Percentiles rank a stretch among this genome's conserved stretches.
These are phyloP conservation scores for Diaporthe amygdali DNA, from an alignment of 2,329 filamentous ascomycete species.

Conservation along the genomic window DNA sequence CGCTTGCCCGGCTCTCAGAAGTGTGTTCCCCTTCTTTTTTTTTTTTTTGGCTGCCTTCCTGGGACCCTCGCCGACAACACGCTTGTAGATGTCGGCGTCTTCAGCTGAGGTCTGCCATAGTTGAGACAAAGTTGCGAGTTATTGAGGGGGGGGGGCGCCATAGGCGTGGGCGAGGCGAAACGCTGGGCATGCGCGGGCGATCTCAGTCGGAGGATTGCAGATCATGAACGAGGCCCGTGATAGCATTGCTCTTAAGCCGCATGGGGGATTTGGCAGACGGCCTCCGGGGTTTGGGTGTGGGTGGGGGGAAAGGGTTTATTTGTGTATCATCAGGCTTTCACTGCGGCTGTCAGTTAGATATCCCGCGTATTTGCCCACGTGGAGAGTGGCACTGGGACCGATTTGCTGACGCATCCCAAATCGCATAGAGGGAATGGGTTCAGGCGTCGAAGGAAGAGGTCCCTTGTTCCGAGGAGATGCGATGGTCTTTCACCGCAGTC, in stretches of 20 bases:
- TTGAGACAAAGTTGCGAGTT: background rate
- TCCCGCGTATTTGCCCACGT: background rate
- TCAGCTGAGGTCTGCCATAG: too few species aligned
- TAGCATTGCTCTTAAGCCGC: slow-evolving; percentile 9
- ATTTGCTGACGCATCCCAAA: background rate
- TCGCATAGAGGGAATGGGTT: too few species aligned
- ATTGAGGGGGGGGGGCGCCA: too few species aligned
- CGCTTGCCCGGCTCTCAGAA: background rate
- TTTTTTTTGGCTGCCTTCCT: background rate
- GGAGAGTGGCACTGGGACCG: background rate
- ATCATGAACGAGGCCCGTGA: background rate
- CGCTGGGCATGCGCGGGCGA: background rate
- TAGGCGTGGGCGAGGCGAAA: background rate
- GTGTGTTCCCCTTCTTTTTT: background rate
- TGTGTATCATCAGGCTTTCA: background rate
- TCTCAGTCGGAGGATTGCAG: background rate
- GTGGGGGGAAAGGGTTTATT: background rate
- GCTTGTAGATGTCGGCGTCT: background rate
- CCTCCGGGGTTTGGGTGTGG: background rate
- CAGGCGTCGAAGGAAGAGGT: too few species aligned
- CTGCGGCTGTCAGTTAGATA: background rate
- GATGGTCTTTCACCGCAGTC: too few species aligned
- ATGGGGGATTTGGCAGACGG: background rate
- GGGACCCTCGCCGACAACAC: background rate
- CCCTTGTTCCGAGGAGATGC: too few species aligned